These are phyloP conservation scores for Zarea fungicola DNA, from an alignment of 2,329 filamentous ascomycete genomes.

Conservation along the genomic window DNA sequence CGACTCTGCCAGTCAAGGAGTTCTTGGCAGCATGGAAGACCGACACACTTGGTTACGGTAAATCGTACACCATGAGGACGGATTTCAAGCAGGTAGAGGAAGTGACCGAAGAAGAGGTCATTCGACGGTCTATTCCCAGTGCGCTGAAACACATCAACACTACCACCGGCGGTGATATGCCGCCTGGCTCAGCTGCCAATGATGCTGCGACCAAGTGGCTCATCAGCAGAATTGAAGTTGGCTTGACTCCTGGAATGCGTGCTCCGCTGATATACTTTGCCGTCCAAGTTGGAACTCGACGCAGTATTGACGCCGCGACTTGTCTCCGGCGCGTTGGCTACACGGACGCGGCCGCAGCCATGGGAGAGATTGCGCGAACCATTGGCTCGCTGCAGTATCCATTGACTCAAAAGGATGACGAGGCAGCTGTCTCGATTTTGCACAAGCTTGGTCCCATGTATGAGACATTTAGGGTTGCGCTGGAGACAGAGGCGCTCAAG, in stretches of 20 bases:
- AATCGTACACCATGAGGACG: constrained; percentile 17
- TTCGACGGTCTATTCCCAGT: constrained; percentile 13
- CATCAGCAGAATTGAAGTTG: constrained; percentile 12
- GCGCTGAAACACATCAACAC: constrained; percentile 12
- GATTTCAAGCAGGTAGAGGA: constrained; percentile 12
- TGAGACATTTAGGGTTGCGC: constrained; percentile 9
- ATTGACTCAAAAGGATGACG: constrained; percentile 11
- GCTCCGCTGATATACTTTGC: constrained; percentile 15
- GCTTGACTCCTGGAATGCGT: constrained; percentile 1
- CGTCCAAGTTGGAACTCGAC: constrained; percentile 15
- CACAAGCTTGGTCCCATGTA: constrained; percentile 15
- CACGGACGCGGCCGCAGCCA: constrained; percentile 5
- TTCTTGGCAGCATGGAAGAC: constrained; percentile 17
- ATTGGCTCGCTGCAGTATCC: constrained; percentile 17
- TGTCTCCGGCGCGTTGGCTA: constrained; percentile 15
- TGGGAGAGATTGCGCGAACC: constrained; percentile 13
- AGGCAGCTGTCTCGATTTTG: constrained; percentile 9
- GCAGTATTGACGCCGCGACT: constrained; percentile 15
- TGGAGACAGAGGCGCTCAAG: constrained; percentile 3
- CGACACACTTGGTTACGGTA: constrained; percentile 16
- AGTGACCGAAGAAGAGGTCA: constrained; percentile 16
- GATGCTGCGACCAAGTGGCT: constrained; percentile 12
- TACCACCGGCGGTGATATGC: constrained; percentile 9
- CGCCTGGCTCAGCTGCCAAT: constrained; percentile 15
- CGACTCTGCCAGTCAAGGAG: constrained; percentile 14